These are phyloP conservation scores for Solanum bulbocastanum DNA, from an alignment of 257 asterid species.

Conservation along the genomic window DNA sequence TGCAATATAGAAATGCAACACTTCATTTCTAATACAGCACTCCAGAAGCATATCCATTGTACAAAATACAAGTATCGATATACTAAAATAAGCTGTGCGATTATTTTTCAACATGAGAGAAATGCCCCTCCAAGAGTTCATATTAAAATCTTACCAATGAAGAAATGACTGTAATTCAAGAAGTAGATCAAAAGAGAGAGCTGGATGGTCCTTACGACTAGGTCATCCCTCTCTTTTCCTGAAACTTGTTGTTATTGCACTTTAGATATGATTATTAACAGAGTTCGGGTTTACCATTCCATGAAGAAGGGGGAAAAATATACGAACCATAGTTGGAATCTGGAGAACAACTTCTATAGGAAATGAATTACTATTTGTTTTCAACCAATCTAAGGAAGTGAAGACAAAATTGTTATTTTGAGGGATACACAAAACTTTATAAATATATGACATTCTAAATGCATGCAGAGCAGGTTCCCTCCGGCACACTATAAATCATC, in stretches of 20 bases:
- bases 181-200: background rate
- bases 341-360: background rate
- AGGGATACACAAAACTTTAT: background rate
- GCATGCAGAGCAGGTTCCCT: background rate
- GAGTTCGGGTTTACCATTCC: background rate
- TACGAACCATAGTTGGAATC: background rate
- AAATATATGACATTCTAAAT: background rate
- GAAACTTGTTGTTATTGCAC: background rate
- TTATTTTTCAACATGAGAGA: background rate
- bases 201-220: background rate
- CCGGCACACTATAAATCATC: background rate
- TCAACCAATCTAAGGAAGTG: background rate
- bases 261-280: background rate
- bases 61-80: background rate
- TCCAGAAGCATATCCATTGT: background rate
- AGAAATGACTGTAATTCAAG: background rate
- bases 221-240: background rate
- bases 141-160: background rate
- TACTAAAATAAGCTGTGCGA: background rate
- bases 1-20: slow-evolving; percentile 17
- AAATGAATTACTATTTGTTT: background rate
- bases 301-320: background rate
- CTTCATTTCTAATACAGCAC: background rate
- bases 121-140: background rate
- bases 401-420: background rate